Evolutionary conservation across 495 filamentous ascomycete species (phyloP).

Genomic region (Neurospora pannonica): DNA sequence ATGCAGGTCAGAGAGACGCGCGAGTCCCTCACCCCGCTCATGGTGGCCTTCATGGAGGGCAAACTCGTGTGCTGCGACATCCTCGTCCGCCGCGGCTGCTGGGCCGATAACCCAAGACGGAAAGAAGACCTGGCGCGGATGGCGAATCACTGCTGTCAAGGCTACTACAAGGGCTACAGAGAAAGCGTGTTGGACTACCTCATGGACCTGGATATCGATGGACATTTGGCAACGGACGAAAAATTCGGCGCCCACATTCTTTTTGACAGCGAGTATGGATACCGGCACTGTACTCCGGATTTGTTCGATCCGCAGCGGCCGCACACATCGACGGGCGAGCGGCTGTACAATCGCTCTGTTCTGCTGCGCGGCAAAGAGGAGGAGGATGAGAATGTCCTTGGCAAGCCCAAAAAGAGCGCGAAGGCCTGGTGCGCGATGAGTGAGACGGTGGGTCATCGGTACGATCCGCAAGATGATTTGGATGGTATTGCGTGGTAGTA

Average conservation of each 20-base stretch:
- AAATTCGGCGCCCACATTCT: background rate
- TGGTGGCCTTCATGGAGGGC: conserved; percentile 2
- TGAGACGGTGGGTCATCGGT: no score
- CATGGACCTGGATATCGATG: conserved; percentile 10
- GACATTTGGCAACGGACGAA: background rate
- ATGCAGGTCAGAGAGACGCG: conserved; percentile 2
- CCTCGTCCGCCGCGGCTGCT: conserved; percentile 15
- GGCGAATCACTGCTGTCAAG: background rate
- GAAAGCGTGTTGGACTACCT: conserved; percentile 2
- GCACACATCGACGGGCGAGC: background rate
- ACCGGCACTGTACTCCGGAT: no score
- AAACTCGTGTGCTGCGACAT: conserved; percentile 16
- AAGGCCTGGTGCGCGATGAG: background rate
- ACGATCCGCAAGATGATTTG: no score
- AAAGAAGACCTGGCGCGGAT: background rate
- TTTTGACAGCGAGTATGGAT: no score
- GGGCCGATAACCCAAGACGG: background rate
- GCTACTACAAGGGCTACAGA: background rate
- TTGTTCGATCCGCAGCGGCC: background rate
- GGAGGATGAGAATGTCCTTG: background rate
- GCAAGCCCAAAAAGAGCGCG: background rate
- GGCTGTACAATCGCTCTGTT: background rate
- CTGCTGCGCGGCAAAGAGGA: background rate
- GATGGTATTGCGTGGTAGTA: no score
- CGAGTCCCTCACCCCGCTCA: conserved; percentile 5